These are phyloP conservation scores for Sapria himalayana DNA, from an alignment of 345 rosid species.

Conservation along the genomic window DNA sequence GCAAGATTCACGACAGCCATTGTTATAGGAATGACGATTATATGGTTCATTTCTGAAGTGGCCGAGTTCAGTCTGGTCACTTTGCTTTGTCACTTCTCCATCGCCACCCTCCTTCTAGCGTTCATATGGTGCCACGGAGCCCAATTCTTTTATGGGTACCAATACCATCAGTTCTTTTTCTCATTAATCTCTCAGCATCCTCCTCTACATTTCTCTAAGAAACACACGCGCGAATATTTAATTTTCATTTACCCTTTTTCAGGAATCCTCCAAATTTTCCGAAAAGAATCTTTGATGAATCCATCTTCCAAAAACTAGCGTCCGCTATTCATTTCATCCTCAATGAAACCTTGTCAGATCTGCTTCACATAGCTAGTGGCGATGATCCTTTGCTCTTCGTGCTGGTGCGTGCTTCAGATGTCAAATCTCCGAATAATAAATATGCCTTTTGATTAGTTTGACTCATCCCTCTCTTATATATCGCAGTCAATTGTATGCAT, in stretches of 20 bases:
- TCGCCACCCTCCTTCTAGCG: slow-evolving; percentile 44
- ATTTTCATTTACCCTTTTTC: slow-evolving; percentile 5
- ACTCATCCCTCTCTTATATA: background rate
- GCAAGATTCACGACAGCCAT: slow-evolving; percentile 28
- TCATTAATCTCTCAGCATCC: too few relatives aligned
- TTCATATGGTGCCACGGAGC: slow-evolving; percentile 49
- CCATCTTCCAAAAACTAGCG: slow-evolving; percentile 23
- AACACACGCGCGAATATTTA: background rate
- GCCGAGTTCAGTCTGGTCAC: slow-evolving; percentile 69
- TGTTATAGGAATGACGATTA: slow-evolving; percentile 25
- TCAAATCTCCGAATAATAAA: background rate
- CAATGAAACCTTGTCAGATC: slow-evolving; percentile 20
- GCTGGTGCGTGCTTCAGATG: slow-evolving; percentile 14
- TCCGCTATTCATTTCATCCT: slow-evolving; percentile 20
- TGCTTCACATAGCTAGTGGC: slow-evolving; percentile 46
- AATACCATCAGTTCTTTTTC: background rate
- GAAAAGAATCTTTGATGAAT: slow-evolving; percentile 14
- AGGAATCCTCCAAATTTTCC: slow-evolving; percentile 49
- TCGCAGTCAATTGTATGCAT: slow-evolving; percentile 27
- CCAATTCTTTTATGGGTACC: slow-evolving; percentile 39
- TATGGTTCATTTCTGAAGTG: slow-evolving; percentile 87
- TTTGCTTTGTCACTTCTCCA: slow-evolving; percentile 42
- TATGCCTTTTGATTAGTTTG: background rate
- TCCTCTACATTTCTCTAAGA: background rate
- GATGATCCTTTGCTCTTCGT: slow-evolving; percentile 36